Conservation (phyloP, 345 rosid species). For the Populus simonii region DNA sequence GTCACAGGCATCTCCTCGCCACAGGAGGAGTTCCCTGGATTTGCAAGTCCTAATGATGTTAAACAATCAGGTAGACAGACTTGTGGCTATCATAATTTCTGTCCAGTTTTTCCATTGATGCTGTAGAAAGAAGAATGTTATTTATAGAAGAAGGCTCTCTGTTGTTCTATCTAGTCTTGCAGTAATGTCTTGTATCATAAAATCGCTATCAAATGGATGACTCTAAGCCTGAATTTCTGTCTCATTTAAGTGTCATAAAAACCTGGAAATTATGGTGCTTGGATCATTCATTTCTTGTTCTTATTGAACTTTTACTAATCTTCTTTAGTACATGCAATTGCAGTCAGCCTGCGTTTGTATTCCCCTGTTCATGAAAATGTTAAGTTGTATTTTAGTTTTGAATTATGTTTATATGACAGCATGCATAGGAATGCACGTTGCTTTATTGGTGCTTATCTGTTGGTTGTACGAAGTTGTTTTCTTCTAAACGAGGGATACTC, state of each 20-base stretch:
- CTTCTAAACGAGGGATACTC: background rate
- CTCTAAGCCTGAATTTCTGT: background rate
- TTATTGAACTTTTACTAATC: background rate
- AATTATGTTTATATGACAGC: too few relatives aligned
- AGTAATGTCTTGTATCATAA: constrained; percentile 1
- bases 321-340: background rate
- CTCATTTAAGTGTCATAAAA: background rate
- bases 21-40: constrained; percentile 67
- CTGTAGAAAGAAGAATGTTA: background rate
- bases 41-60: constrained; percentile 56
- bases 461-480: background rate
- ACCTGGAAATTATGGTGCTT: background rate
- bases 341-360: background rate
- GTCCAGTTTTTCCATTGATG: constrained; percentile 11
- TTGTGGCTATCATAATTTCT: background rate
- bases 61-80: constrained; percentile 52
- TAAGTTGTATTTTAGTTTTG: too few relatives aligned
- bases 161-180: background rate
- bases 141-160: background rate
- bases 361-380: background rate
- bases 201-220: background rate
- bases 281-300: background rate
- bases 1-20: constrained; percentile 41
- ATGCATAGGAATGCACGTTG: too few relatives aligned
- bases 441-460: too few relatives aligned